Percentiles rank a stretch among this genome's conserved stretches.
Conservation (phyloP, 73 alveolate genomes). For the Paramecium octaurelia region DNA sequence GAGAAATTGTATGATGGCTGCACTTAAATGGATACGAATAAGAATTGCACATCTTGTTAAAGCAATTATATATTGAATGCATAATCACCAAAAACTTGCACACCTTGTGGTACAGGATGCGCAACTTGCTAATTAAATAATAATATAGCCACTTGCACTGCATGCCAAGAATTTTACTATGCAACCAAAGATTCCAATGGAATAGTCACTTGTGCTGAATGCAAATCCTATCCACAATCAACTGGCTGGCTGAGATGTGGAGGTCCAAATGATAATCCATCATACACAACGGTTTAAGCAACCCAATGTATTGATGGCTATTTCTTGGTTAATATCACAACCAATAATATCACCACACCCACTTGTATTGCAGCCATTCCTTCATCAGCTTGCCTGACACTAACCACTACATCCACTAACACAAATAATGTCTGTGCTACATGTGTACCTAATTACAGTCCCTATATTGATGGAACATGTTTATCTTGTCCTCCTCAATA, state of each 20-base stretch:
- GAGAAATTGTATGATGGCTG: neutral
- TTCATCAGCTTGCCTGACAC: neutral
- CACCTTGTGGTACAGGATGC: neutral
- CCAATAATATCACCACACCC: neutral
- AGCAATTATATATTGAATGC: neutral
- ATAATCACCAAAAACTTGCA: neutral
- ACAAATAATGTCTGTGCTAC: neutral
- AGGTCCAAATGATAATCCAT: constrained; percentile 6
- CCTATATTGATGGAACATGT: neutral
- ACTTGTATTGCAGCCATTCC: neutral
- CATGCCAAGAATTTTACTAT: neutral
- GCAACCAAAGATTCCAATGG: neutral
- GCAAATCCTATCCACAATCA: neutral
- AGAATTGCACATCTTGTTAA: neutral
- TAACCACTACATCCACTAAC: neutral
- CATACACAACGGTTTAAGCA: neutral
- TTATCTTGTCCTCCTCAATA: neutral
- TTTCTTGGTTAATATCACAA: neutral
- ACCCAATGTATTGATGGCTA: neutral
- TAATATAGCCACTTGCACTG: neutral
- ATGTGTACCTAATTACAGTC: neutral
- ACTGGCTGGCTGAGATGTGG: constrained; percentile 6
- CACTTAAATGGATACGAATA: neutral
- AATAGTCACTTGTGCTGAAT: neutral
- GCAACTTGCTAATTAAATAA: neutral